Percentiles rank a stretch among this genome's conserved stretches.
phyloP scores from a whole-genome alignment of 495 filamentous ascomycete species.

The Staphylotrichum longicolle region DNA sequence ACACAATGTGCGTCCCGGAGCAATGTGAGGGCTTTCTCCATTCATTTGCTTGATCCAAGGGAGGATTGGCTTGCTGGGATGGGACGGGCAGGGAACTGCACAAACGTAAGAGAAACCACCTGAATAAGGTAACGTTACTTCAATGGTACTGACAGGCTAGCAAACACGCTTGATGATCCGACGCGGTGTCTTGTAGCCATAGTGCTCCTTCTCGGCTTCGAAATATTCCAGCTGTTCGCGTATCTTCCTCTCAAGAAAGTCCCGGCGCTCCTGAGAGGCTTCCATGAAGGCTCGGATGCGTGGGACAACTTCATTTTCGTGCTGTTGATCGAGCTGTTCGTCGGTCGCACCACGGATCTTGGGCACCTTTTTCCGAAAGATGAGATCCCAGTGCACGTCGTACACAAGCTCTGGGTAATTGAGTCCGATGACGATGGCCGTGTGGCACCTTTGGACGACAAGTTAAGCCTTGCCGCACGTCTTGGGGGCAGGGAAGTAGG shows the following conservation, averaged over 20 bases:
- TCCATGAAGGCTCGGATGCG: slow-evolving; percentile 8
- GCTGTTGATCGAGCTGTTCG: background rate
- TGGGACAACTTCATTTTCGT: background rate
- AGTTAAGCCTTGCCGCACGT: background rate
- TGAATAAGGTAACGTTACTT: too few species aligned
- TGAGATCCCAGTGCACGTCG: slow-evolving; percentile 4
- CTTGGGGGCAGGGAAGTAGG: background rate
- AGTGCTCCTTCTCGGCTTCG: slow-evolving; percentile 8
- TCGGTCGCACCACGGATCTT: background rate
- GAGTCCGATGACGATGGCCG: slow-evolving; percentile 1
- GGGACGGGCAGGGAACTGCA: too few species aligned
- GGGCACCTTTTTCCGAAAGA: background rate
- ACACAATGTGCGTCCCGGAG: too few species aligned
- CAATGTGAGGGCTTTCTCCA: too few species aligned
- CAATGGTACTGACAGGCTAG: too few species aligned
- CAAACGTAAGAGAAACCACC: too few species aligned
- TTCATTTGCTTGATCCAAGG: too few species aligned
- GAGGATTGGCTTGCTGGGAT: too few species aligned
- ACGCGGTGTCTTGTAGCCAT: slow-evolving; percentile 3
- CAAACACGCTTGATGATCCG: background rate
- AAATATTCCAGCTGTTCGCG: slow-evolving; percentile 10
- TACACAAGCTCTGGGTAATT: slow-evolving; percentile 1
- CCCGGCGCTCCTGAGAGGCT: slow-evolving; percentile 8
- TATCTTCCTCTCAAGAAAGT: slow-evolving; percentile 8
- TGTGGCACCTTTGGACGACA: background rate